phyloP scores from a whole-genome alignment of 2,329 filamentous ascomycete genomes.

The Aspergillus bombycis region DNA sequence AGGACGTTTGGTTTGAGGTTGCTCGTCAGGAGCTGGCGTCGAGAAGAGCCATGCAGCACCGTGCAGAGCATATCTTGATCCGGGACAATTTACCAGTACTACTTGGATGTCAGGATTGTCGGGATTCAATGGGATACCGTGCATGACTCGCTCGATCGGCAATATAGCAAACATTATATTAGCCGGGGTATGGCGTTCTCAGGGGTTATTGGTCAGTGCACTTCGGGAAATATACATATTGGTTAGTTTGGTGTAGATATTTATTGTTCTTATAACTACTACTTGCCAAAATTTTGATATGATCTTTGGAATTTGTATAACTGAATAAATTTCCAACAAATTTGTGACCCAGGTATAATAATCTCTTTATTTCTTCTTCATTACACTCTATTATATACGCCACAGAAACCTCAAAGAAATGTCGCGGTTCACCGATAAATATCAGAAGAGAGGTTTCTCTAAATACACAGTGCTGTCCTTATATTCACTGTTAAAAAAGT shows the following conservation, averaged over 20 bases:
- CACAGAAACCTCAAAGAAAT: no score
- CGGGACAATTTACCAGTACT: slow-evolving; percentile 40
- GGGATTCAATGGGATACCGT: slow-evolving; percentile 32
- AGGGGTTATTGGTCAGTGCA: slow-evolving; percentile 8
- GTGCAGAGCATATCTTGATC: slow-evolving; percentile 36
- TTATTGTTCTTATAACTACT: neutral
- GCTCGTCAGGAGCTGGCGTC: slow-evolving; percentile 35
- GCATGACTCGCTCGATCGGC: slow-evolving; percentile 27
- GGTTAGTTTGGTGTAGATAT: slow-evolving; percentile 5
- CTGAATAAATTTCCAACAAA: neutral
- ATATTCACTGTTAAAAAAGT: no score
- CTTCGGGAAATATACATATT: slow-evolving; percentile 14
- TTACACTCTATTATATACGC: no score
- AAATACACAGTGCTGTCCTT: no score
- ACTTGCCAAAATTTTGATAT: neutral
- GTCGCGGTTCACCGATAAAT: no score
- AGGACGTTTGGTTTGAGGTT: slow-evolving; percentile 46
- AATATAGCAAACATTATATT: slow-evolving; percentile 11
- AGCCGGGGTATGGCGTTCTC: slow-evolving; percentile 14
- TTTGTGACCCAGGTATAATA: no score
- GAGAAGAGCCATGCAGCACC: slow-evolving; percentile 36
- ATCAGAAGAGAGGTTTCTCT: no score
- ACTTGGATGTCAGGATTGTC: slow-evolving; percentile 41
- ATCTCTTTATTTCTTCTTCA: no score
- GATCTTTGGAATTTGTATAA: neutral